Evolutionary conservation across 2,329 filamentous ascomycete species (phyloP).

Genomic region (Albifimbria verrucaria): DNA sequence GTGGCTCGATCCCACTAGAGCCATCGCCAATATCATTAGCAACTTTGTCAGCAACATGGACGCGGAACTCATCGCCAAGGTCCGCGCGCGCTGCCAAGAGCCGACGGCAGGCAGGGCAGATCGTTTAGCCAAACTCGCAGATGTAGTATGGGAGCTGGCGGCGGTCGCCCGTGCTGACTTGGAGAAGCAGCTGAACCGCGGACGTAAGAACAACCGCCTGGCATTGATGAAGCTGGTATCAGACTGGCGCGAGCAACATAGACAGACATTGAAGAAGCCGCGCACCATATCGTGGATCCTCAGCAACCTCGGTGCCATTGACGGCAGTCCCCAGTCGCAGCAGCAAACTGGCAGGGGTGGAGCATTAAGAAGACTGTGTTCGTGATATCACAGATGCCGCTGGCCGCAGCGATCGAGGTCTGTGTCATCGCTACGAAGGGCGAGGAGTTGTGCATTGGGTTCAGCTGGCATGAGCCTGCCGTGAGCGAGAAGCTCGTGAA

Average conservation of each 20-base stretch:
- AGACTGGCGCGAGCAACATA: slow-evolving; percentile 18
- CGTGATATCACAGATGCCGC: neutral
- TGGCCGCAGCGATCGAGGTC: neutral
- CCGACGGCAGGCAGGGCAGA: neutral
- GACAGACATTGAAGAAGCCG: slow-evolving; percentile 16
- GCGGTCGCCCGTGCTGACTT: slow-evolving; percentile 8
- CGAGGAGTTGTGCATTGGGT: neutral
- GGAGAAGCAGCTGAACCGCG: slow-evolving; percentile 12
- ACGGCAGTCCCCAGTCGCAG: slow-evolving; percentile 11
- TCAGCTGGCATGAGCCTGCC: neutral
- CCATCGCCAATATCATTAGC: slow-evolving; percentile 14
- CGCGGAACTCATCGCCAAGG: neutral
- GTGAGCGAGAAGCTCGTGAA: neutral
- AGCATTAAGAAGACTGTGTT: neutral
- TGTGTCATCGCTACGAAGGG: neutral
- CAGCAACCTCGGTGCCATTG: slow-evolving; percentile 23
- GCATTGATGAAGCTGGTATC: slow-evolving; percentile 19
- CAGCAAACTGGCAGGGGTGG: too few species aligned
- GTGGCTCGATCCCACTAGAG: slow-evolving; percentile 7
- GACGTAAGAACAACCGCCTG: slow-evolving; percentile 18
- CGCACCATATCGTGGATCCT: slow-evolving; percentile 17
- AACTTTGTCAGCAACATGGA: slow-evolving; percentile 5
- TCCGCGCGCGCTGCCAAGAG: slow-evolving; percentile 8
- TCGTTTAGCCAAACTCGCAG: slow-evolving; percentile 7
- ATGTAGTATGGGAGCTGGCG: slow-evolving; percentile 19